Conservation (phyloP, 2,329 filamentous ascomycete species). For the Botryotinia calthae region DNA sequence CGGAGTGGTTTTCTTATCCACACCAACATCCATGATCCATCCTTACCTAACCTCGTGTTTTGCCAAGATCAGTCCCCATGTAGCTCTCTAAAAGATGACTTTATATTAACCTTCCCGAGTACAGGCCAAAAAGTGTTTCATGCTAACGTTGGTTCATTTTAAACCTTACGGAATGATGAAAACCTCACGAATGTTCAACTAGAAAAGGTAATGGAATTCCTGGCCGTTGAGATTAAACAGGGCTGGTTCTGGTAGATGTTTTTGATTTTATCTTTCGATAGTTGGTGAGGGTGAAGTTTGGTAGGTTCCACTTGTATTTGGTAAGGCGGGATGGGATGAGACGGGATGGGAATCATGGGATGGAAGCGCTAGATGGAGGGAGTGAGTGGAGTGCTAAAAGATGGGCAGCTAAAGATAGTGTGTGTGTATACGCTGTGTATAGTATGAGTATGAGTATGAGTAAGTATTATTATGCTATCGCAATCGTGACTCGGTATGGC, state of each 20-base stretch:
- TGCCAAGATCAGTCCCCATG: neutral
- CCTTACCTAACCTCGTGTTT: constrained; percentile 6
- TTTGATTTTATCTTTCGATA: neutral
- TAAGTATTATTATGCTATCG: neutral
- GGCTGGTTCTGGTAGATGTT: neutral
- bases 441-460: neutral
- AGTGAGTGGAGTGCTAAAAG: neutral
- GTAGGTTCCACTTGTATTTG: neutral
- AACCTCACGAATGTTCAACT: neutral
- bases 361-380: neutral
- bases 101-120: neutral
- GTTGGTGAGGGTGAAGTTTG: neutral
- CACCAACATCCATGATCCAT: neutral
- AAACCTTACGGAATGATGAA: neutral
- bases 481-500: neutral
- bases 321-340: neutral
- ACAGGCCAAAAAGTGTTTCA: neutral
- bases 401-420: neutral
- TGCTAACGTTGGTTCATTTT: neutral
- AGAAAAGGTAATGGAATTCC: neutral
- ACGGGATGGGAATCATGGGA: neutral
- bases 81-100: neutral
- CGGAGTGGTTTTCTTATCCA: neutral
- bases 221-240: neutral
- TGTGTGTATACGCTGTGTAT: neutral